phyloP scores from a whole-genome alignment of 441 rosid genomes.

The Codiaeum variegatum region DNA sequence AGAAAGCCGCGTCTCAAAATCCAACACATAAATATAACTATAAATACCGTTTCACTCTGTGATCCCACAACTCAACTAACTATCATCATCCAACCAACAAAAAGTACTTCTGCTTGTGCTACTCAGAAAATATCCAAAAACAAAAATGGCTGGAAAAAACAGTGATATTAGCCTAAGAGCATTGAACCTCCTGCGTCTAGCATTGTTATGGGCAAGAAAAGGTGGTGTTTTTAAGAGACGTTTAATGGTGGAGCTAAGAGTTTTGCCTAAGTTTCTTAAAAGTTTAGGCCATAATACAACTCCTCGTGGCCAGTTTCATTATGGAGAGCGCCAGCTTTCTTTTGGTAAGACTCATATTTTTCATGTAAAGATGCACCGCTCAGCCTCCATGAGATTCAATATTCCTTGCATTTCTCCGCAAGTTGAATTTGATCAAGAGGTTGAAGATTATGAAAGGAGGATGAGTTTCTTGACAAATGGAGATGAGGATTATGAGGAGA shows the following conservation, averaged over 20 bases:
- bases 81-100: background rate
- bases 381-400: conserved; percentile 63
- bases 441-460: conserved; percentile 21
- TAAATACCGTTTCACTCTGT: background rate
- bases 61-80: background rate
- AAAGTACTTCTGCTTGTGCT: background rate
- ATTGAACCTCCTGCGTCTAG: conserved; percentile 59
- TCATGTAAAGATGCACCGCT: conserved; percentile 64
- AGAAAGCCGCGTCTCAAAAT: conserved; percentile 30
- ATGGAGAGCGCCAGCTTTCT: conserved; percentile 67
- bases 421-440: conserved; percentile 44
- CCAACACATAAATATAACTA: background rate
- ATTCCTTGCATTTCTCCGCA: conserved; percentile 67
- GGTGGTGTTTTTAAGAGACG: conserved; percentile 59
- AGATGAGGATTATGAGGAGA: conserved; percentile 23
- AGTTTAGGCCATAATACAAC: conserved; percentile 28
- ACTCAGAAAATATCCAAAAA: background rate
- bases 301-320: conserved; percentile 24
- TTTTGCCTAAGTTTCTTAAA: conserved; percentile 54
- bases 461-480: conserved; percentile 28
- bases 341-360: conserved; percentile 76
- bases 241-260: conserved; percentile 45
- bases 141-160: conserved; percentile 36
- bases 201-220: conserved; percentile 67
- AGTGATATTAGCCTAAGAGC: conserved; percentile 30